Base-by-base conservation (phyloP, 805 yeast species). In the Metschnikowia gelsemii region DNA sequence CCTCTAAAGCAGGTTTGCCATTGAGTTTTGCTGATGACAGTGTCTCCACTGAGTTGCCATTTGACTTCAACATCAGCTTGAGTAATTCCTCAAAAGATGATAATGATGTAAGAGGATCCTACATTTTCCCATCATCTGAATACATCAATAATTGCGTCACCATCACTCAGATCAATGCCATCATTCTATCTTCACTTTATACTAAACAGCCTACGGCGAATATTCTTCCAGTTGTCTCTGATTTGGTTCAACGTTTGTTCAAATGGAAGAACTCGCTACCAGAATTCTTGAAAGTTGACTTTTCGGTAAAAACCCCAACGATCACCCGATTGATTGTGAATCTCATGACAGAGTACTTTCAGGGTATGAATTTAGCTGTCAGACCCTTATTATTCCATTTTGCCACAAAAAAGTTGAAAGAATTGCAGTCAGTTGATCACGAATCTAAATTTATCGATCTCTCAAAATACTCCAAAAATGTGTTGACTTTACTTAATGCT, bases 1-100 rank as follows among this genome's bases (percentile, higher is more conserved):
- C 88, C 5, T 82, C 90, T 9, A 85, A 85, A 55, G 90, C 90
- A 0, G 95, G 95, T 1, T 63, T 85, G 19, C 95, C 95, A 0
- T 59, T 85, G 31, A 79, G 87, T 39, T 75, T 90, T 45, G 82
- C 93, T 0, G 93, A 85, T 57, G 86, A 84, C 44, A 85, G 91
- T 46, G 83, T 90, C 14, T 80, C 87, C 2, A 82, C 90, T 0
- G 89, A 79, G 42, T 65, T 85, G 18, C 95, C 95, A 0, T 76
- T 75, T 40, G 90, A 78, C 66, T 82, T 80, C 59, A 84, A 81
- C 46, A 77, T 80, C 77, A 69, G 77, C 3, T 41, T 66, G 32
- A 56, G 52, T 20, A 66, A 64, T 41, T 63, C 61, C 35, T 66
- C 72, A 2, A 47, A 51, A 18, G 64, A 66, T 41, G 69, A 60